Evolutionary conservation across 2,329 filamentous ascomycete species (phyloP), one percentile per base, ranked within the genome.

Genomic region (Verticillium isaacii): DNA sequence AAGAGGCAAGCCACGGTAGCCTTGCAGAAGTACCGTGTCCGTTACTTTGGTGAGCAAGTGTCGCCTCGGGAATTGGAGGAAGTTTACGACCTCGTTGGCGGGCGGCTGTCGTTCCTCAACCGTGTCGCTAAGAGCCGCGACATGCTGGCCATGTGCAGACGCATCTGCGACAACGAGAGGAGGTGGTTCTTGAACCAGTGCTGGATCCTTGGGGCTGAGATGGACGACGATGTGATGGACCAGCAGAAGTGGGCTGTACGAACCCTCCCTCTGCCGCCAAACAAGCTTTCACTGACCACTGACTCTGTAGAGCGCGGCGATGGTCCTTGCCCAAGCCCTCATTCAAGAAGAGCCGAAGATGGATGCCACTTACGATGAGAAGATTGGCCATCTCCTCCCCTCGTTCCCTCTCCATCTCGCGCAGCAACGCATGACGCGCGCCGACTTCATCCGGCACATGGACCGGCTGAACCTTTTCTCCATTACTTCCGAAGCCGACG

Each of bases 171-270:
- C 5, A 82, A 81, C 57, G 89, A 92, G 72, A 90, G 89, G 77
- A 87, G 83, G n/a, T 92, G 89, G 88, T 89, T 92, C 66, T 78
- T 91, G 9, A 91, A 90, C 74, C 87, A 89, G 71, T 91, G 89
- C 76, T 90, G 88, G 82, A 89, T 91, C 63, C 81, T 92, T 3
- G 89, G 89, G 12, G 78, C 77, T 59, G 87, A 89, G 64, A 90
- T 91, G 89, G 95, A 98, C 68, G 95, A 98, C 75, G 95, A 99
- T 72, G 95, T 97, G 68, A 98, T 98, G 89, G 92, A 97, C 71
- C 91, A 97, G 75, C 93, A 98, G 73, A 97, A 98, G 74, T 97
- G 92, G 81, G 92, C 93, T 56, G 90, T 92, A 80, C 77, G 88
- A 85, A 36, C 45, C 41, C 2, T 36, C 14, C 29, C 8, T 29